Base-by-base conservation (phyloP, 352 stramenopile genomes). In the Phytophthora fragariaefolia region DNA sequence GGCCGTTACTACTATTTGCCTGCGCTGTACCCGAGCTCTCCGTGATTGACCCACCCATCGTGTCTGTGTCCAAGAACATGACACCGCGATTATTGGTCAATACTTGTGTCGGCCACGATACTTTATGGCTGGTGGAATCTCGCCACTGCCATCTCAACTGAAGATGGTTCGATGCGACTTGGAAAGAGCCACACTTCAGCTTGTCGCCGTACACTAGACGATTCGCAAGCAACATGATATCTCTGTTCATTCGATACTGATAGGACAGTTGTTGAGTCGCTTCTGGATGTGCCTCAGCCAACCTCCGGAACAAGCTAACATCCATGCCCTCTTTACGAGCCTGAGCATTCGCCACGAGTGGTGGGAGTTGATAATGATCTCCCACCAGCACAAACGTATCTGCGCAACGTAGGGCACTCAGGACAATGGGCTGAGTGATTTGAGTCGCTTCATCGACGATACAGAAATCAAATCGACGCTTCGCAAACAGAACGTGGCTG, bases 361-460 rank as follows among this genome's bases (percentile, higher is more conserved):
- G 97, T n/a, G 97, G 96, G 12, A 99, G 82, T 74, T 99, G 98
- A 69, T 99, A 97, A 64, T 99, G 96, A 74, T 99, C 98, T 27
- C 98, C 98, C 8, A 99, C 97, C 0, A 99, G 81, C 24, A 99
- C 89, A 83, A 99, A 99, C 7, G 76, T 93, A 65, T 98, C 87
- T 2, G 96, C 97, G 45, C 84, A 90, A 49, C 93, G 86, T 4
- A 99, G 67, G n/a, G 96, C 90, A 4, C 96, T 95, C 8, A 99
- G 56, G 27, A 97, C 82, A 12, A 98, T 91, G 18, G 97, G 97
- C 75, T 99, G 92, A 9, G 90, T 98, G n/a, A 98, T 98, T 83
- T 99, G 98, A 28, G 96, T 97, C 4, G 97, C 97, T 77, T 99
- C 98, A 50, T 99, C 98, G 1, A 99, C 95, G 58, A 99, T 98